Base-by-base conservation (phyloP, 2,329 filamentous ascomycete genomes). In the Pseudogymnoascus pannorum region DNA sequence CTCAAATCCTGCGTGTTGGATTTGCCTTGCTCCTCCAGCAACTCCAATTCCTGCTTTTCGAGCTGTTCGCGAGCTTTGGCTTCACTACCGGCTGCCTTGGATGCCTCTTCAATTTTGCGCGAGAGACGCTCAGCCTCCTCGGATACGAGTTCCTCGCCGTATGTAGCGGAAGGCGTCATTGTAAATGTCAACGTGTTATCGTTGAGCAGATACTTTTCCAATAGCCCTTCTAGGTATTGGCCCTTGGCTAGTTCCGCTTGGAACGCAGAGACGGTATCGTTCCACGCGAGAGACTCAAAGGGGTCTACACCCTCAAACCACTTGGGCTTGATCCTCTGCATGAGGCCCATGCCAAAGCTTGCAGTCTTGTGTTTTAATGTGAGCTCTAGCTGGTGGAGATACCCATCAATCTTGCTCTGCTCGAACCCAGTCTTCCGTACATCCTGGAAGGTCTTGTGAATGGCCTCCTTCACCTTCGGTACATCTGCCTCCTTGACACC, bases 291-390 rank as follows among this genome's bases (percentile, higher is more conserved):
- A 11, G 91, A 87, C 66, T 96, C 87, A 74, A 97, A 95, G 0
- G 94, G 93, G 72, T 97, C 91, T 3, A 92, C 86, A 4, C 93
- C 94, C 62, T 94, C 95, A 75, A 99, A 97, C 94, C 94, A 99
- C 63, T 89, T 87, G 1, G 91, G 88, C 71, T 96, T 90, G 6
- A 97, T 81, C 42, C 93, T 86, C 68, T 96, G 91, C 74, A 99
- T 85, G 60, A 97, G 83, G 16, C 87, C 87, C 81, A 97, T 91
- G 12, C 94, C 94, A 71, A 99, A 99, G 69, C 89, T 92, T 60
- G 94, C 91, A 0, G 92, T 97, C 79, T 97, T 97, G 77, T 99
- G 92, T 76, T 97, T 97, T 57, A 97, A 77, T 0, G 87, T 83
- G n/a, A 99, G 81, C 72, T 99, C 94, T 3, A 97, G 77, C 73